Evolutionary conservation across 768 basidiomycete genomes (phyloP).

Genomic region (Russula sp.): DNA sequence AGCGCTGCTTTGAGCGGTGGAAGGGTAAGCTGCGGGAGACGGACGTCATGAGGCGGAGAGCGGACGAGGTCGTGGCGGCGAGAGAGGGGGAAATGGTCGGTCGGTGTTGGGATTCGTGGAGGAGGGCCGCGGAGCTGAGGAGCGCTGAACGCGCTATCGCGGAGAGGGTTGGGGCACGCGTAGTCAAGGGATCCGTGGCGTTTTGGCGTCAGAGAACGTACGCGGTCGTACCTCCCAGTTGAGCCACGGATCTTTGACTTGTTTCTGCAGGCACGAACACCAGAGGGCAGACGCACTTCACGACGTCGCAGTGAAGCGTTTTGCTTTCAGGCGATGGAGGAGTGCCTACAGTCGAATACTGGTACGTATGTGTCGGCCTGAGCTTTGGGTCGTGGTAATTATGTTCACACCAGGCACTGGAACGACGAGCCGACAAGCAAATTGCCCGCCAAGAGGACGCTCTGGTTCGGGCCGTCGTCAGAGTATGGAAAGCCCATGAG

Average conservation of each 20-base stretch:
- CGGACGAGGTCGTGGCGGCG: slow-evolving; percentile 37
- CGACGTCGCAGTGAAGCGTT: slow-evolving; percentile 40
- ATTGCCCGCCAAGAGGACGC: slow-evolving; percentile 51
- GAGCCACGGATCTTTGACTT: not conserved
- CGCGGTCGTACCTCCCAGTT: slow-evolving; percentile 26
- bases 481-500: slow-evolving; percentile 66
- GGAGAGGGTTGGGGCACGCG: slow-evolving; percentile 42
- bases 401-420: slow-evolving; percentile 41
- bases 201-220: slow-evolving; percentile 56
- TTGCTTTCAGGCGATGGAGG: slow-evolving; percentile 51
- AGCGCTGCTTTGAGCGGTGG: slow-evolving; percentile 50
- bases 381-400: not conserved
- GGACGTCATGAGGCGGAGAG: slow-evolving; percentile 42
- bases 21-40: slow-evolving; percentile 37
- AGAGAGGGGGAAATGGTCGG: slow-evolving; percentile 35
- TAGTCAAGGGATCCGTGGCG: slow-evolving; percentile 44
- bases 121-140: slow-evolving; percentile 38
- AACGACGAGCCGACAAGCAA: slow-evolving; percentile 52
- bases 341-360: slow-evolving; percentile 42
- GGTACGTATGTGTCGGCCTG: slow-evolving; percentile 34
- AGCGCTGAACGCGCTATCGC: slow-evolving; percentile 41
- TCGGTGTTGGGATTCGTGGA: slow-evolving; percentile 56
- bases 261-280: slow-evolving; percentile 37
- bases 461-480: slow-evolving; percentile 50
- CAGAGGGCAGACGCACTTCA: slow-evolving; percentile 41